Base-by-base conservation (phyloP, 148 eudicot species). In the Rheum nobile region DNA sequence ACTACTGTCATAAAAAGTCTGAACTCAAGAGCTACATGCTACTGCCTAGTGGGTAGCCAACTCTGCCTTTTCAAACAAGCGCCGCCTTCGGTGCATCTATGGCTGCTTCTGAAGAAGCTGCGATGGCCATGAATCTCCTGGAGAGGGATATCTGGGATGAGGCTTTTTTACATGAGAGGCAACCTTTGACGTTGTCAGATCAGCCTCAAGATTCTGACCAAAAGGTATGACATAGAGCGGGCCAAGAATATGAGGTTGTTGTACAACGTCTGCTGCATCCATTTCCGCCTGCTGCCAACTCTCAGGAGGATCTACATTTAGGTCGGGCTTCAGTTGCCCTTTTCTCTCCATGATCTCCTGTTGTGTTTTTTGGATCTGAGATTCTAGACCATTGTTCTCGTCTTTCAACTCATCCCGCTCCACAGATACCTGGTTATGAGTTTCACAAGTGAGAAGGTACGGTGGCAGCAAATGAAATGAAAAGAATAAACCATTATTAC, bases 321-420 rank as follows among this genome's bases (percentile, higher is more conserved):
- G 59, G 71, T 80, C 78, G 1, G 85, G 80, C 67, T 83, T 77
- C 39, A 75, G 75, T 46, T 71, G 74, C 13, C 41, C 59, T 29
- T 71, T 26, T 68, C 79, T 83, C 72, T 86, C 90, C 47, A 84
- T 82, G 43, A 93, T 38, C 71, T 87, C 88, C 29, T 38, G 77
- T 50, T 72, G 80, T 72, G 90, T 79, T 57, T 82, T 80, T 63
- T 75, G 75, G 46, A 90, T 85, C 81, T 87, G 85, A 35, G 81
- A 76, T 81, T 87, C 89, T 42, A 90, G 80, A 12, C 85, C 77
- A 21, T 79, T 81, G 35, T 83, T 90, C 79, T 93, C 98, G 26
- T 90, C 98, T 78, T 80, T 80, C 65, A 93, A 81, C 79, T 93
- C 98, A 28, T 88, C 77, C 67, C 81, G 91, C 80, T 93, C 98